Base-by-base conservation (phyloP, 345 rosid species). In the Brassica cretica region DNA sequence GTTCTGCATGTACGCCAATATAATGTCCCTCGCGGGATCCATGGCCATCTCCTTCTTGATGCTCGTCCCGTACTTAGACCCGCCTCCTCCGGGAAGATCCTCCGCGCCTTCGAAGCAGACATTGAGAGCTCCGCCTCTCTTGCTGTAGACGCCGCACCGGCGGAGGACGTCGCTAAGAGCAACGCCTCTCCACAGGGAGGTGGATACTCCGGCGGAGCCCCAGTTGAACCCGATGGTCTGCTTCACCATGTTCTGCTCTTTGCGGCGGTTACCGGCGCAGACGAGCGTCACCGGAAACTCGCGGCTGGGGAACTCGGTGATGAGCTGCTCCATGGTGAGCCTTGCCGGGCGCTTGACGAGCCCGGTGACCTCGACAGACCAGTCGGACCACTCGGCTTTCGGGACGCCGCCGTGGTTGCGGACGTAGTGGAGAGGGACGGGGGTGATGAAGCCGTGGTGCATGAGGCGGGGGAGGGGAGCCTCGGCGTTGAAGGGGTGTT, bases 1-100 rank as follows among this genome's bases (percentile, higher is more conserved):
- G 89, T 95, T 95, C 83, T 95, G 98, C 98, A 91, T 91, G 84
- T 91, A 95, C 8, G 98, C 99, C n/a, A 95, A 39, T 8, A 95
- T 84, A 39, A 95, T 89, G 24, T 95, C 98, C 8, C 97, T 82
- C 0, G 99, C 63, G 4, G 94, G 91, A 71, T 94, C 98, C 97
- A 94, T 89, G 0, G 94, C 98, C 18, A 76, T 60, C 76, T 89
- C 98, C 66, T 76, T 88, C 66, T 7, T 80, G 0, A 94, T 73
- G 44, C 98, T 92, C 0, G 98, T 94, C 25, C 96, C 98, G 71
- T 94, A 92, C 77, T 92, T 94, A 73, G 97, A 89, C 65, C 97
- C 97, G 0, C 97, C 98, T 9, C 96, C 99, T 0, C 98, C 98
- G 7, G 99, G 98, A 62, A 95, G 81, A 81, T 91, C 96, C 85